Evolutionary conservation across 768 basidiomycete genomes (phyloP).

Genomic region (Rubroboletus satanas): DNA sequence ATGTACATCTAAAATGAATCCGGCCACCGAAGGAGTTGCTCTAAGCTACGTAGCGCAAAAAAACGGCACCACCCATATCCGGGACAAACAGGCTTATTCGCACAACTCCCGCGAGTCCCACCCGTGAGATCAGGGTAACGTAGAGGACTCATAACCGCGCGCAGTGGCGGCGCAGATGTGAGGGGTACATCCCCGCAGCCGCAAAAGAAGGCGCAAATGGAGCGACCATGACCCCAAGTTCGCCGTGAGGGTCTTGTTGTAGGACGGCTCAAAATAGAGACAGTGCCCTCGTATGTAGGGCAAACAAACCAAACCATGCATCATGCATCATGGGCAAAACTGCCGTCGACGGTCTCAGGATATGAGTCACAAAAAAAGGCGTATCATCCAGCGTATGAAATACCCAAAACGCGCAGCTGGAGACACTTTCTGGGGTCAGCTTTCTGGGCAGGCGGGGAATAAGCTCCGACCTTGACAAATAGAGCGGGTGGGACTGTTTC

Average conservation of each 20-base stretch:
- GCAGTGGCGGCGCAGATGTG: slow-evolving; percentile 3
- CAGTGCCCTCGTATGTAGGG: neutral
- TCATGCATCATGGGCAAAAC: neutral
- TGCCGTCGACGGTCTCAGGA: neutral
- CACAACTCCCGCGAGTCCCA: slow-evolving; percentile 12
- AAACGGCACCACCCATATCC: slow-evolving; percentile 9
- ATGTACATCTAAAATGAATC: slow-evolving; percentile 7
- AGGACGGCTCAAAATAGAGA: slow-evolving; percentile 5
- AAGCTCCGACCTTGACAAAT: slow-evolving; percentile 22
- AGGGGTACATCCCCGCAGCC: slow-evolving; percentile 3
- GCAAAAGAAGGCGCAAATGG: slow-evolving; percentile 14
- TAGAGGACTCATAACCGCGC: slow-evolving; percentile 2
- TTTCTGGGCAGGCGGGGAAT: slow-evolving; percentile 13
- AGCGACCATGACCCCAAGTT: slow-evolving; percentile 5
- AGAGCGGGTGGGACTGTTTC: neutral
- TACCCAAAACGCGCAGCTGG: slow-evolving; percentile 14
- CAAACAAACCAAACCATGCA: slow-evolving; percentile 2
- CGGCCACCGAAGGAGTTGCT: slow-evolving; percentile 8
- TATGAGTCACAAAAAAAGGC: slow-evolving; percentile 1
- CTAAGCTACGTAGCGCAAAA: slow-evolving; percentile 10
- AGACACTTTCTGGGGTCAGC: slow-evolving; percentile 11
- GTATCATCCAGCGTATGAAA: slow-evolving; percentile 13
- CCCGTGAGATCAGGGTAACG: slow-evolving; percentile 2
- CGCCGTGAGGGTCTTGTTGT: slow-evolving; percentile 2
- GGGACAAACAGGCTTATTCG: slow-evolving; percentile 1